Conservation (phyloP, 2,329 filamentous ascomycete species). For the Aureobasidium sp. region DNA sequence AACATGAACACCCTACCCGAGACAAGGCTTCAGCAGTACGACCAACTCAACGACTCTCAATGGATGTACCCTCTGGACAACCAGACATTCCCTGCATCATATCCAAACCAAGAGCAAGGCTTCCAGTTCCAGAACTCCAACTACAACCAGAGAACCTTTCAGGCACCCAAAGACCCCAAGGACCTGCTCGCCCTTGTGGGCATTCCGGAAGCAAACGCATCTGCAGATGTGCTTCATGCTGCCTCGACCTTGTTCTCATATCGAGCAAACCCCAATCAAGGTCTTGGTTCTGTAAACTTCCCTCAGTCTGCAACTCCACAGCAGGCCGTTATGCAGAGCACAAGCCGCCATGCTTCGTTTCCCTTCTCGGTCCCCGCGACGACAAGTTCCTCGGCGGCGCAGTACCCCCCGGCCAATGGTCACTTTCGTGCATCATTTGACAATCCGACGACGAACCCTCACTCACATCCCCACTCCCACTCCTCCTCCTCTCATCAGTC, state of each 20-base stretch:
- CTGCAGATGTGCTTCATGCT: slow-evolving; percentile 9
- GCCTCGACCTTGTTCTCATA: slow-evolving; percentile 10
- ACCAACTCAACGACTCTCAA: slow-evolving; percentile 2
- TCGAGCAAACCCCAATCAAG: slow-evolving; percentile 1
- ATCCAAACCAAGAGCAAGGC: background rate
- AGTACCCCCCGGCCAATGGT: slow-evolving; percentile 5
- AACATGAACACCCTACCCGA: slow-evolving; percentile 1
- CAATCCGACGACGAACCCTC: background rate
- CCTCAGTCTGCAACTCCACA: background rate
- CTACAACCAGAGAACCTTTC: background rate
- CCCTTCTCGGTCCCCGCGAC: background rate
- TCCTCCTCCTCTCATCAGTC: slow-evolving; percentile 1
- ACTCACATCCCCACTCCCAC: background rate
- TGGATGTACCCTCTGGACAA: slow-evolving; percentile 3
- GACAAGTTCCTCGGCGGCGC: background rate
- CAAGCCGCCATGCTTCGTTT: slow-evolving; percentile 2
- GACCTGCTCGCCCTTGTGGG: slow-evolving; percentile 6
- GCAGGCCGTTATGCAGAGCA: background rate
- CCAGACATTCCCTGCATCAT: background rate
- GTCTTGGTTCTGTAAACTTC: background rate
- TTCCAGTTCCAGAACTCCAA: background rate
- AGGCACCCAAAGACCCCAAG: background rate
- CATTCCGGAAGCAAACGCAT: background rate
- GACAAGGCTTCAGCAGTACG: background rate
- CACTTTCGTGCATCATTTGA: slow-evolving; percentile 11